Evolutionary conservation across 805 yeast species (phyloP).

Genomic region (Hanseniaspora lachancei): DNA sequence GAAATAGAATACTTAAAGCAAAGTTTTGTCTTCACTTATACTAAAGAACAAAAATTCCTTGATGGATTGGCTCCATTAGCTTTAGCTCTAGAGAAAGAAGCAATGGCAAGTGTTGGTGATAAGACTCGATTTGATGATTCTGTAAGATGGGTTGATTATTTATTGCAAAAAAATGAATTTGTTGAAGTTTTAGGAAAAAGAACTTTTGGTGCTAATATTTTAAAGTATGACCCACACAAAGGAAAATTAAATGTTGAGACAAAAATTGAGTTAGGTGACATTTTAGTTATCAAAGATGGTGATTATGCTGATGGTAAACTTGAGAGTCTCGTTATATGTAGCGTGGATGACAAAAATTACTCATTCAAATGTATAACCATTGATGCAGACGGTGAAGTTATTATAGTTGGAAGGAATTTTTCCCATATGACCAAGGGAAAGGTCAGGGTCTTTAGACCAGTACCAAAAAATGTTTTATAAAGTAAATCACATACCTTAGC

Average conservation of each 20-base stretch:
- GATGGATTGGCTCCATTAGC: conserved; percentile 11
- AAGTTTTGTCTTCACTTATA: neutral
- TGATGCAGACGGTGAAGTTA: conserved; percentile 38
- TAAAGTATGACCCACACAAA: conserved; percentile 45
- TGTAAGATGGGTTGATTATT: neutral
- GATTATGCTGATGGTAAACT: conserved; percentile 49
- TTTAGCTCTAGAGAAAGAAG: neutral
- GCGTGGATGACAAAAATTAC: conserved; percentile 59
- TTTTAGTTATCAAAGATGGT: conserved; percentile 62
- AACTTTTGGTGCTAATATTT: conserved; percentile 45
- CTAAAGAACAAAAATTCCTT: neutral
- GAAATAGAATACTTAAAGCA: neutral
- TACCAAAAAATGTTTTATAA: conserved; percentile 50
- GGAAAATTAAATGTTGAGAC: conserved; percentile 34
- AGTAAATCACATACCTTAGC: neutral
- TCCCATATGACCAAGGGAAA: conserved; percentile 68
- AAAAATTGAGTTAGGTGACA: conserved; percentile 71
- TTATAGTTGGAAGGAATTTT: conserved; percentile 50
- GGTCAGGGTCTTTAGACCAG: conserved; percentile 64
- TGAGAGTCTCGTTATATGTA: conserved; percentile 49
- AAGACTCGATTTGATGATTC: neutral
- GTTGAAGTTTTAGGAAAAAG: conserved; percentile 50
- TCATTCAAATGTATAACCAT: conserved; percentile 56
- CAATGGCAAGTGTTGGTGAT: neutral
- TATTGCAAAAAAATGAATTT: neutral